Evolutionary conservation across 768 basidiomycete genomes (phyloP).

Genomic region (Glaciozyma antarctica): DNA sequence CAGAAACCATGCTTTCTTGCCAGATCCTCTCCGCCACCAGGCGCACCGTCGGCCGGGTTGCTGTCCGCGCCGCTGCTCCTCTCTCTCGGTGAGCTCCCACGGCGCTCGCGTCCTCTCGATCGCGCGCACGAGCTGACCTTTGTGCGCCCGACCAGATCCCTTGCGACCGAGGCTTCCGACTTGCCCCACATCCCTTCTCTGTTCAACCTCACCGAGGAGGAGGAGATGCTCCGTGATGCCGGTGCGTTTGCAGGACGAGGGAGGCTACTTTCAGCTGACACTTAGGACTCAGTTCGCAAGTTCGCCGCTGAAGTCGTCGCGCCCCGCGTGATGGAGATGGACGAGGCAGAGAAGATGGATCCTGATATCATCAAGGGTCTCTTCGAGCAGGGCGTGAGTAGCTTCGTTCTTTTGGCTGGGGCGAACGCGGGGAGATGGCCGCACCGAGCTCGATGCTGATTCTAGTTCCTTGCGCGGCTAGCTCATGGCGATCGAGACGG

Average conservation of each 20-base stretch:
- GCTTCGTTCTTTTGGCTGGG: not conserved
- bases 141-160: not conserved
- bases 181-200: conserved; percentile 46
- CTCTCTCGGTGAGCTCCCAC: not conserved
- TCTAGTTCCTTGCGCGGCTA: conserved; percentile 36
- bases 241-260: conserved; percentile 45
- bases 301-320: conserved; percentile 82
- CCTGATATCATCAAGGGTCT: conserved; percentile 71
- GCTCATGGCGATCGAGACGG: conserved; percentile 98
- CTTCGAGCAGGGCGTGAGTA: conserved; percentile 85
- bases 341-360: conserved; percentile 94
- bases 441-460: conserved; percentile 1
- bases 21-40: too few relatives aligned
- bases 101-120: not conserved
- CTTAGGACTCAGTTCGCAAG: conserved; percentile 54
- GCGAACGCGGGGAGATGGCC: not conserved
- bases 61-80: not conserved
- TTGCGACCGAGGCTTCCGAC: not conserved
- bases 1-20: too few relatives aligned
- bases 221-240: conserved; percentile 81
- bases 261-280: not conserved
- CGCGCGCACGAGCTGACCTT: not conserved
- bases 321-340: conserved; percentile 93
- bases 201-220: conserved; percentile 83
- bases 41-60: not conserved